Conservation (phyloP, 495 filamentous ascomycete species). For the Xylaria palmicola region DNA sequence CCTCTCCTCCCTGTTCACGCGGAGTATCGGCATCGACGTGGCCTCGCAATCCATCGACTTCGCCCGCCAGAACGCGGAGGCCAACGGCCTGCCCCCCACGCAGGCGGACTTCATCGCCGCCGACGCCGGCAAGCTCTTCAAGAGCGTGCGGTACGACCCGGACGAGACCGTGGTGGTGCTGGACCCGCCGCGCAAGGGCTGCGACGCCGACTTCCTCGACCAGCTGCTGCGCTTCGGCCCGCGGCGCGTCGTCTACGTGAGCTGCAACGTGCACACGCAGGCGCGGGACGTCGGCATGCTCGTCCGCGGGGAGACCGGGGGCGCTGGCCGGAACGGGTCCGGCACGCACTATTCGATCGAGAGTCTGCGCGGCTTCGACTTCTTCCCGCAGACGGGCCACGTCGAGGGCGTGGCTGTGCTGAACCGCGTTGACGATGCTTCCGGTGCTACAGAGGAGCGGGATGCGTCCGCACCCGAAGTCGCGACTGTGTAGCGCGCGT, state of each 20-base stretch:
- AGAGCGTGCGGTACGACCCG: slow-evolving; percentile 63
- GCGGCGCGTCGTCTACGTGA: slow-evolving; percentile 82
- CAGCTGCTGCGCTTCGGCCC: slow-evolving; percentile 79
- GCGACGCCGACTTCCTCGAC: slow-evolving; percentile 76
- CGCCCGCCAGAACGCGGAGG: slow-evolving; percentile 71
- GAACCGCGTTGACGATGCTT: slow-evolving; percentile 42
- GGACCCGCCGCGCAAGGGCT: slow-evolving; percentile 93
- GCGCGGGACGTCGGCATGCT: slow-evolving; percentile 86
- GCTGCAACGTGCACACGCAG: slow-evolving; percentile 97
- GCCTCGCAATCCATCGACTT: slow-evolving; percentile 68
- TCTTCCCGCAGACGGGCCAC: slow-evolving; percentile 97
- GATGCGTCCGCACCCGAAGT: background rate
- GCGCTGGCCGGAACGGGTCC: slow-evolving; percentile 39
- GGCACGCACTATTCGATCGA: slow-evolving; percentile 78
- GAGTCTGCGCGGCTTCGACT: slow-evolving; percentile 90
- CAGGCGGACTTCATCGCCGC: slow-evolving; percentile 77
- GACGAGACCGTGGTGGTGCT: slow-evolving; percentile 86
- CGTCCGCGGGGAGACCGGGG: slow-evolving; percentile 58
- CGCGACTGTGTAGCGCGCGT: too few species aligned
- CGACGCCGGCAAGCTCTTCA: slow-evolving; percentile 81
- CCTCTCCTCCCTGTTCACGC: slow-evolving; percentile 71
- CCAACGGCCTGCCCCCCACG: slow-evolving; percentile 63
- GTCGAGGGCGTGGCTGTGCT: slow-evolving; percentile 92
- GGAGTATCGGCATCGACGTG: slow-evolving; percentile 52
- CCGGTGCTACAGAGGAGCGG: background rate